A percentile compares a stretch with the other conserved stretches of the same genome.
phyloP scores from a whole-genome alignment of 331 rosid species.

The Phaseolus coccineus region DNA sequence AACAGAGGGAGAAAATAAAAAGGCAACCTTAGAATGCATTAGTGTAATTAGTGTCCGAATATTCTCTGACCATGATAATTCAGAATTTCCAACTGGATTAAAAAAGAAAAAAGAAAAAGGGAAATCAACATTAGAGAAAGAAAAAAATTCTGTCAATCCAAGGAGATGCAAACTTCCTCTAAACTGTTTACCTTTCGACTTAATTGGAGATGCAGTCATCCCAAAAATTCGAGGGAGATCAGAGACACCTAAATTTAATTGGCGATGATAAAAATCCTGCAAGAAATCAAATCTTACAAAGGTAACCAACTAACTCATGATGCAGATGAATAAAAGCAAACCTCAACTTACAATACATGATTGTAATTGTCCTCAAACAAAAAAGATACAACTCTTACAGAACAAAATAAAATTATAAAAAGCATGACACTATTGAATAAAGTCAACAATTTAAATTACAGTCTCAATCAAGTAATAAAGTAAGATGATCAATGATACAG shows the following conservation, averaged over 20 bases:
- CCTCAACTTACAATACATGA: conserved; percentile 3
- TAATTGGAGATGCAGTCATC: conserved; percentile 97
- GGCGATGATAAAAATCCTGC: conserved; percentile 83
- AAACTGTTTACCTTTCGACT: conserved; percentile 70
- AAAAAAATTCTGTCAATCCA: conserved; percentile 15
- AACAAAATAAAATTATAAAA: conserved; percentile 1
- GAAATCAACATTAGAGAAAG: conserved; percentile 9
- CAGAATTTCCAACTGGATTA: conserved; percentile 61
- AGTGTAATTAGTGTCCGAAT: conserved; percentile 66
- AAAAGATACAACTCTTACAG: not conserved
- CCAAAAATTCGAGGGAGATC: conserved; percentile 82
- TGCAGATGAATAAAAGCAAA: conserved; percentile 20
- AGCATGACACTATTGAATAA: conserved; percentile 5
- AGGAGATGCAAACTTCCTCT: conserved; percentile 11
- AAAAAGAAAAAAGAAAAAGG: conserved; percentile 28
- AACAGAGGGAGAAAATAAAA: conserved; percentile 24
- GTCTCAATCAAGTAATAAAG: not conserved
- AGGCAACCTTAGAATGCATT: conserved; percentile 80
- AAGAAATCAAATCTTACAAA: conserved; percentile 39
- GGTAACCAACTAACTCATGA: conserved; percentile 5
- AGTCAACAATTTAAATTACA: conserved; percentile 14
- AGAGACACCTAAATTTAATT: conserved; percentile 46
- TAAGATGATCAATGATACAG: not conserved
- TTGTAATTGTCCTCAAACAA: conserved; percentile 7
- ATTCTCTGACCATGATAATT: conserved; percentile 49